These are phyloP conservation scores for Emydomyces testavorans DNA, from an alignment of 2,329 filamentous ascomycete species.

Conservation along the genomic window DNA sequence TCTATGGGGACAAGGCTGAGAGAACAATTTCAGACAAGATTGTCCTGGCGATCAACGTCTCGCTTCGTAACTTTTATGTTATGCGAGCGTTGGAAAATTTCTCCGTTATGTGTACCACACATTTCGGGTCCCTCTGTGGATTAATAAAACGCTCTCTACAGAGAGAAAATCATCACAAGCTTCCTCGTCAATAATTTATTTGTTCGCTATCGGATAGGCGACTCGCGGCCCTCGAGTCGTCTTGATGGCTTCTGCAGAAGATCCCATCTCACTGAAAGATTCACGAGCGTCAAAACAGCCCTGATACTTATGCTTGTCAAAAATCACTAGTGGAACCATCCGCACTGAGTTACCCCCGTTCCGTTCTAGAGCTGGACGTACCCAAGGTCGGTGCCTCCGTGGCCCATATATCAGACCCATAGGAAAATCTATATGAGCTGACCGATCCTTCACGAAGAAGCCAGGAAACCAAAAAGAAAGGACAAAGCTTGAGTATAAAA, in stretches of 20 bases:
- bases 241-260: background rate
- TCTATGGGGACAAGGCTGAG: too few species aligned
- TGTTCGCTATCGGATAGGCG: too few species aligned
- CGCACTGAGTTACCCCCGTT: background rate
- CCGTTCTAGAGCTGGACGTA: background rate
- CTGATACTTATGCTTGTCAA: background rate
- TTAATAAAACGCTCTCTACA: too few species aligned
- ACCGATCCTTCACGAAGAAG: background rate
- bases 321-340: background rate
- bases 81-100: too few species aligned
- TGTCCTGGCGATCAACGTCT: slow-evolving; percentile 1
- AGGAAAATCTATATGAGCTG: background rate
- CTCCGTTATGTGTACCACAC: background rate
- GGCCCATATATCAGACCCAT: background rate
- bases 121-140: background rate
- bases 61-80: background rate
- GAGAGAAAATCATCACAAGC: too few species aligned
- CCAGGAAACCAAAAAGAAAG: background rate
- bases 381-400: too few species aligned
- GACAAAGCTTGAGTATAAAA: background rate
- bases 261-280: too few species aligned
- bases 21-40: background rate
- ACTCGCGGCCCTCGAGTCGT: too few species aligned
- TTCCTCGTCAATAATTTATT: too few species aligned
- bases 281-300: background rate